Conservation (phyloP, 192 early-diverging fungal species). For the Linnemannia elongata region DNA sequence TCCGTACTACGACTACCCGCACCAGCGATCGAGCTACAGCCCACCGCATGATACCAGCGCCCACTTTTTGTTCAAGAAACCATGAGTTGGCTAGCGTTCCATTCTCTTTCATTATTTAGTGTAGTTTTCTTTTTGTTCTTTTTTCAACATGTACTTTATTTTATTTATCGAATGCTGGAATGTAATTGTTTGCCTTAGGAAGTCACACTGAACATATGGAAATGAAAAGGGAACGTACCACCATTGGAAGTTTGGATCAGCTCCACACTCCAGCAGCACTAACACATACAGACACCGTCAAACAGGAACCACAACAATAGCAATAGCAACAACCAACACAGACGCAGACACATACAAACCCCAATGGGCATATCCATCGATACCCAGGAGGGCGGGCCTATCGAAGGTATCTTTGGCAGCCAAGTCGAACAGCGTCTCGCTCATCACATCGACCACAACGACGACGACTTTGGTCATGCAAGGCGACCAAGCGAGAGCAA, state of each 20-base stretch:
- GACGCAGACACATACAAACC: not conserved
- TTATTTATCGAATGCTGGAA: not conserved
- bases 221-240: not conserved
- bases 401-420: slow-evolving; percentile 47
- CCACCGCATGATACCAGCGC: slow-evolving; percentile 39
- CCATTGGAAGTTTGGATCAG: not conserved
- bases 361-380: slow-evolving; percentile 48
- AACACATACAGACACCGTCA: not conserved
- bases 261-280: not conserved
- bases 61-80: slow-evolving; percentile 38
- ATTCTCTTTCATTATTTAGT: not conserved
- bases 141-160: slow-evolving; percentile 3
- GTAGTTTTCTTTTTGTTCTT: not conserved
- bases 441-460: slow-evolving; percentile 19
- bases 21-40: slow-evolving; percentile 28
- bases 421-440: slow-evolving; percentile 45
- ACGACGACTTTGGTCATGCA: slow-evolving; percentile 8
- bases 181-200: not conserved
- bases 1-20: slow-evolving; percentile 38
- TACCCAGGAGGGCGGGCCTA: slow-evolving; percentile 22
- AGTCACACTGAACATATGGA: no score
- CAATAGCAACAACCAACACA: not conserved
- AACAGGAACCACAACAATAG: not conserved
- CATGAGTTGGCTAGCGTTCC: not conserved
- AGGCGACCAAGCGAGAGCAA: slow-evolving; percentile 17